These are phyloP conservation scores for Melocanna baccifera DNA, from an alignment of 176 grass and related monocot genomes.

Conservation along the genomic window DNA sequence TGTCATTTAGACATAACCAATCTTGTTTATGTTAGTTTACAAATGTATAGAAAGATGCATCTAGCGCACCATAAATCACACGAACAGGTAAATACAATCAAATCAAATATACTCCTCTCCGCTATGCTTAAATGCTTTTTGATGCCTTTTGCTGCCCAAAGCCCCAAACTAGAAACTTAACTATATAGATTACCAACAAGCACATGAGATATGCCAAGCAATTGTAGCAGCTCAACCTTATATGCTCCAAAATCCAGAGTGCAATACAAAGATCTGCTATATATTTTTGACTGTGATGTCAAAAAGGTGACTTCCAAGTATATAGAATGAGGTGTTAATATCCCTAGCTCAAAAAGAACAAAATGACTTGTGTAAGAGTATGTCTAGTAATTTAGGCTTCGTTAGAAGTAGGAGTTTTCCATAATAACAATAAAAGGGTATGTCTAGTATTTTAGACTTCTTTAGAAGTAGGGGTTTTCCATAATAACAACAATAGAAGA, in stretches of 20 bases:
- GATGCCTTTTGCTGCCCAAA: neutral
- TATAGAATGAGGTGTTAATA: neutral
- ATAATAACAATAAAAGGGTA: neutral
- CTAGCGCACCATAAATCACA: neutral
- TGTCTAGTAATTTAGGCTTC: neutral
- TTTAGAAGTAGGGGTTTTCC: neutral
- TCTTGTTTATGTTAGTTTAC: neutral
- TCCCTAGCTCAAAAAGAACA: neutral
- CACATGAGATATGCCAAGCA: neutral
- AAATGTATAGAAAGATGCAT: neutral
- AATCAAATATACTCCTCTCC: neutral
- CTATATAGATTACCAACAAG: neutral
- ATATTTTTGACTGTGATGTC: constrained; percentile 6
- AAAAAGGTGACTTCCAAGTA: neutral
- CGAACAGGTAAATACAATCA: neutral
- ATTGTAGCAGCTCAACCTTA: neutral
- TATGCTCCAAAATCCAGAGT: neutral
- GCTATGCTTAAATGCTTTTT: neutral
- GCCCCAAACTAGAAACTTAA: neutral
- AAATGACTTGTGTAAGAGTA: neutral
- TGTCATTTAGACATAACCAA: neutral
- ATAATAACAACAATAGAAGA: neutral
- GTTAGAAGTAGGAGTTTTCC: neutral
- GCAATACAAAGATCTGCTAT: neutral
- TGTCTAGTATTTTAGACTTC: neutral